phyloP scores from a whole-genome alignment of 1,139 yeast genomes.

The Kurtzmaniella natalensis region DNA sequence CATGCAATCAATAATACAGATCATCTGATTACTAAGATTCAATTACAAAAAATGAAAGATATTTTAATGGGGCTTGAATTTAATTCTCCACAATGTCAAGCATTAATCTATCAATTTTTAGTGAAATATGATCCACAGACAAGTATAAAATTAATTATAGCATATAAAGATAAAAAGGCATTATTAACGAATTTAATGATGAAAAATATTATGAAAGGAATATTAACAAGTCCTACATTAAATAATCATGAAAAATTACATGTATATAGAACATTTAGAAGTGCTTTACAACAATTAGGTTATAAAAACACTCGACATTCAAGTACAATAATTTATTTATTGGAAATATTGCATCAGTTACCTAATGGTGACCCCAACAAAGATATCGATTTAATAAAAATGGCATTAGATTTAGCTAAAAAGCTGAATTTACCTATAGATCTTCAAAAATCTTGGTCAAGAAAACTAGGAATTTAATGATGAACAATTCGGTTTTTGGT shows the following conservation, averaged over 20 bases:
- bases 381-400: slow-evolving; percentile 9
- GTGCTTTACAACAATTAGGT: slow-evolving; percentile 14
- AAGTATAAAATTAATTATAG: slow-evolving; percentile 18
- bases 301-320: slow-evolving; percentile 17
- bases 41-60: slow-evolving; percentile 15
- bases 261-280: slow-evolving; percentile 18
- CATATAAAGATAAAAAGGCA: slow-evolving; percentile 16
- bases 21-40: not conserved
- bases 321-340: slow-evolving; percentile 13
- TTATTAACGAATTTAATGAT: slow-evolving; percentile 15
- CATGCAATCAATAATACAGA: not conserved
- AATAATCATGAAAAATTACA: slow-evolving; percentile 15
- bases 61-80: slow-evolving; percentile 15
- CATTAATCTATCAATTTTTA: slow-evolving; percentile 20
- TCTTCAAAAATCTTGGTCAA: slow-evolving; percentile 8
- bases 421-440: slow-evolving; percentile 10
- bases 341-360: slow-evolving; percentile 10
- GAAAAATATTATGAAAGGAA: slow-evolving; percentile 23
- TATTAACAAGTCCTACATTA: slow-evolving; percentile 16
- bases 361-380: slow-evolving; percentile 10
- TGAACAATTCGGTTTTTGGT: slow-evolving; percentile 12
- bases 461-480: slow-evolving; percentile 4
- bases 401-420: slow-evolving; percentile 12
- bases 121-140: slow-evolving; percentile 23
- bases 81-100: slow-evolving; percentile 15